Evolutionary conservation across 2,329 filamentous ascomycete species (phyloP).

Genomic region (Nemania abortiva): DNA sequence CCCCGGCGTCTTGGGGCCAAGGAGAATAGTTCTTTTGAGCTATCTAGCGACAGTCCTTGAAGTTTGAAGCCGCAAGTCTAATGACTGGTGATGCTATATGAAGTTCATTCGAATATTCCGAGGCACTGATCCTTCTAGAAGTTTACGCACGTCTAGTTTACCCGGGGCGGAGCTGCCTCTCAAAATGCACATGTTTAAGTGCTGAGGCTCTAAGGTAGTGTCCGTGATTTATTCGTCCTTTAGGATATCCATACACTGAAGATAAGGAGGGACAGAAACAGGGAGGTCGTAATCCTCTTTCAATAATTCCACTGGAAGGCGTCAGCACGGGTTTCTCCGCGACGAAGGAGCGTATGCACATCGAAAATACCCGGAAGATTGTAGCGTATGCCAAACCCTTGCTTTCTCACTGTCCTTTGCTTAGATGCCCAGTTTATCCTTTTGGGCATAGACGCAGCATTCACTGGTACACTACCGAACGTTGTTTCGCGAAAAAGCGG

Average conservation of each 20-base stretch:
- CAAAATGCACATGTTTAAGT: neutral
- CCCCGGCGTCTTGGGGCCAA: too few relatives aligned
- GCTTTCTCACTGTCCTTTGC: neutral
- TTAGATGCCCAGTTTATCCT: neutral
- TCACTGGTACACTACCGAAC: neutral
- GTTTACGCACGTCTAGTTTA: neutral
- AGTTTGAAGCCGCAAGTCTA: neutral
- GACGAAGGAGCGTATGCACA: constrained; percentile 11
- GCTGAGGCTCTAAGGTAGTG: neutral
- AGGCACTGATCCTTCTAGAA: neutral
- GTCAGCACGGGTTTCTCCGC: neutral
- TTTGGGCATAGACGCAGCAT: constrained; percentile 1
- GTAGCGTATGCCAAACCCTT: constrained; percentile 6
- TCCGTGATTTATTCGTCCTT: neutral
- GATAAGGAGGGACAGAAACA: neutral
- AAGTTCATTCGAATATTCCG: neutral
- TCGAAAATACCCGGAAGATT: constrained; percentile 5
- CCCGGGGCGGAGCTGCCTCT: neutral
- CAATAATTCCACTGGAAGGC: constrained; percentile 7
- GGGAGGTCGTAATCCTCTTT: neutral
- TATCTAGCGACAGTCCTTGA: neutral
- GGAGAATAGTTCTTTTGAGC: neutral
- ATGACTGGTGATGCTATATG: neutral
- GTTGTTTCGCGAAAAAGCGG: neutral
- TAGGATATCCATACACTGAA: neutral